Conservation (phyloP, 305 asterid genomes). For the Fraxinus sp. region DNA sequence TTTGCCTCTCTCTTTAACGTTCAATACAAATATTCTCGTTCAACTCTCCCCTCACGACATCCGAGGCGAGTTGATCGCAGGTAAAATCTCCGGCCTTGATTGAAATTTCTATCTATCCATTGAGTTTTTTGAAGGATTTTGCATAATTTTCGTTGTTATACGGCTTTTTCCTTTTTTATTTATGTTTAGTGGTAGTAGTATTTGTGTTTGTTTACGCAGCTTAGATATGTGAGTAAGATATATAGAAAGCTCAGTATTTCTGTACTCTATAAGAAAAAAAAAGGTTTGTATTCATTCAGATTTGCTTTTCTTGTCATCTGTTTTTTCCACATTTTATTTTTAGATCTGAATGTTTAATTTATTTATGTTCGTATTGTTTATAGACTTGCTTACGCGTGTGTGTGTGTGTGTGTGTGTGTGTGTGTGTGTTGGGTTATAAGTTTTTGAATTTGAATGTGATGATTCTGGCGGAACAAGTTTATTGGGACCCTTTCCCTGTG, state of each 20-base stretch:
- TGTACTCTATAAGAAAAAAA: neutral
- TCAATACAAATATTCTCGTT: no score
- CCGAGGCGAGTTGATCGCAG: constrained; percentile 20
- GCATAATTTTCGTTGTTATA: constrained; percentile 21
- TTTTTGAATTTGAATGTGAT: neutral
- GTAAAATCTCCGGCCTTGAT: constrained; percentile 20
- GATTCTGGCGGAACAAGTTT: neutral
- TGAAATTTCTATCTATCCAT: neutral
- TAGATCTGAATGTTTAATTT: constrained; percentile 16
- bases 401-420: no score
- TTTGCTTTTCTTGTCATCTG: neutral
- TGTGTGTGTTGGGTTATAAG: neutral
- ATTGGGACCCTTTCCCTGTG: neutral
- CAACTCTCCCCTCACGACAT: no score
- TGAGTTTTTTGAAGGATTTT: constrained; percentile 22
- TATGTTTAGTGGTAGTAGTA: neutral
- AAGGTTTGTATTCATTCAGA: constrained; percentile 21
- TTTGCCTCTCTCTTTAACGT: no score
- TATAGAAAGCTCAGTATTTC: neutral
- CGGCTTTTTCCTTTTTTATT: neutral
- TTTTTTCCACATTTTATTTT: neutral
- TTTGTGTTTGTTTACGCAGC: constrained; percentile 16
- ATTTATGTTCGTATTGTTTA: neutral
- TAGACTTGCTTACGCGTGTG: constrained; percentile 10
- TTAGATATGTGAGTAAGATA: constrained; percentile 20